A percentile compares a stretch with the other conserved stretches of the same genome.
Conservation (phyloP, 2,329 filamentous ascomycete species). For the Aspergillus novofumigatus region DNA sequence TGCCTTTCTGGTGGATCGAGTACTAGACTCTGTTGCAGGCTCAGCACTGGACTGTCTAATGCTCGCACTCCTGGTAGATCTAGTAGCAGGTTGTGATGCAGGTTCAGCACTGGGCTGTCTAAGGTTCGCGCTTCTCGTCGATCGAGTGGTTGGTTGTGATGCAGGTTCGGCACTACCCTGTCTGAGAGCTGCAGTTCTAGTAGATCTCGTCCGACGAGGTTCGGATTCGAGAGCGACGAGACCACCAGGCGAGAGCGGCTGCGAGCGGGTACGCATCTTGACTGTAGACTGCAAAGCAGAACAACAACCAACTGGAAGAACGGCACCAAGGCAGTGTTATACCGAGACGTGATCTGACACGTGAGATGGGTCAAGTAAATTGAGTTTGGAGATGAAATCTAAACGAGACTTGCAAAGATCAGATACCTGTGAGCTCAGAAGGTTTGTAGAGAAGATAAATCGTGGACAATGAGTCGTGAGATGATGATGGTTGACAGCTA, state of each 20-base stretch:
- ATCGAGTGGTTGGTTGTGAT: background rate
- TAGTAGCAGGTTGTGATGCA: slow-evolving; percentile 8
- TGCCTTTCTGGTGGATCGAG: background rate
- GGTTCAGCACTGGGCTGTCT: slow-evolving; percentile 7
- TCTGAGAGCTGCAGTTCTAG: slow-evolving; percentile 12
- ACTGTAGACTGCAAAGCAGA: slow-evolving; percentile 2
- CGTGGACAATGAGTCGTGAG: background rate
- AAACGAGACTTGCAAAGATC: background rate
- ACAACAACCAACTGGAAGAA: background rate
- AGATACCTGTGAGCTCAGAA: background rate
- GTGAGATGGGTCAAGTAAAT: background rate
- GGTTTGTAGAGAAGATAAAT: background rate
- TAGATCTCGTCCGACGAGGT: slow-evolving; percentile 18
- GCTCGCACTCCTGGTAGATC: background rate
- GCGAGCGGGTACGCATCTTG: slow-evolving; percentile 38
- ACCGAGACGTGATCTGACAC: background rate
- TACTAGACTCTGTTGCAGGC: background rate
- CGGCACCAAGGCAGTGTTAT: background rate
- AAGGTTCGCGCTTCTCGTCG: slow-evolving; percentile 14
- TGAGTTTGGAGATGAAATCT: background rate
- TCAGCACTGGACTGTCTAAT: background rate
- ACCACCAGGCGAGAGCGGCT: slow-evolving; percentile 32
- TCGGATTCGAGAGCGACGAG: slow-evolving; percentile 28
- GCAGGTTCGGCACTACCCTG: slow-evolving; percentile 8
- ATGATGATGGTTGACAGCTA: background rate